Conservation (phyloP, 139 green algal species). For the Volvox africanus region DNA sequence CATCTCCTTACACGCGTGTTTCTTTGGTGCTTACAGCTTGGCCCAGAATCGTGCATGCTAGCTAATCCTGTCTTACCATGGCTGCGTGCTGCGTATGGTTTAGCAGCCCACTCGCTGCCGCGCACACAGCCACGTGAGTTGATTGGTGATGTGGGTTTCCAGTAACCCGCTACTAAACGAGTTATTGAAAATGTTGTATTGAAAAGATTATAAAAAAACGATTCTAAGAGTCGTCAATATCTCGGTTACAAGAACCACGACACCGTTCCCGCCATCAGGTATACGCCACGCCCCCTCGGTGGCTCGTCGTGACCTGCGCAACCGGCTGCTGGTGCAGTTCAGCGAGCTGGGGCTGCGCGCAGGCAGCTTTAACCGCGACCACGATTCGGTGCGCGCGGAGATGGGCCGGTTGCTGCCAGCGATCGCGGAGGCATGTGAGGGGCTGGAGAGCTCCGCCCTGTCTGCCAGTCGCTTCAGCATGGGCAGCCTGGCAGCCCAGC, state of each 20-base stretch:
- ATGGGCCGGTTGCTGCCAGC: constrained; percentile 73
- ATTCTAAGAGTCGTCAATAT: too few species aligned
- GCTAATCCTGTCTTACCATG: too few species aligned
- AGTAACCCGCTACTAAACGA: too few species aligned
- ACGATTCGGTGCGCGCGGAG: constrained; percentile 48
- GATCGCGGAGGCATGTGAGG: constrained; percentile 61
- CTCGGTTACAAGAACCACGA: too few species aligned
- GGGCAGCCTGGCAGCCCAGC: constrained; percentile 29
- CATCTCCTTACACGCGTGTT: too few species aligned
- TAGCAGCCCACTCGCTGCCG: not conserved
- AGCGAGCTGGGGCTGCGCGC: constrained; percentile 60
- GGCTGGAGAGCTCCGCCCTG: not conserved
- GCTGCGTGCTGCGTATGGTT: not conserved
- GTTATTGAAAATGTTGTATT: too few species aligned
- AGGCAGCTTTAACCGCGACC: constrained; percentile 29
- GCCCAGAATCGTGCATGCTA: too few species aligned
- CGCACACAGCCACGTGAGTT: not conserved
- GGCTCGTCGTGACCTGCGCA: constrained; percentile 68
- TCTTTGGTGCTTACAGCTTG: too few species aligned
- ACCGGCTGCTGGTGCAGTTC: constrained; percentile 80
- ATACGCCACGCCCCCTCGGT: constrained; percentile 13
- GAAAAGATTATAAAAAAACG: too few species aligned
- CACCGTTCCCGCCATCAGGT: not conserved
- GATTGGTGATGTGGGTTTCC: too few species aligned
- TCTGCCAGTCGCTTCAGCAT: constrained; percentile 29